phyloP scores from a whole-genome alignment of 1,284 basidiomycete genomes.

The Violaceomyces palustris region DNA sequence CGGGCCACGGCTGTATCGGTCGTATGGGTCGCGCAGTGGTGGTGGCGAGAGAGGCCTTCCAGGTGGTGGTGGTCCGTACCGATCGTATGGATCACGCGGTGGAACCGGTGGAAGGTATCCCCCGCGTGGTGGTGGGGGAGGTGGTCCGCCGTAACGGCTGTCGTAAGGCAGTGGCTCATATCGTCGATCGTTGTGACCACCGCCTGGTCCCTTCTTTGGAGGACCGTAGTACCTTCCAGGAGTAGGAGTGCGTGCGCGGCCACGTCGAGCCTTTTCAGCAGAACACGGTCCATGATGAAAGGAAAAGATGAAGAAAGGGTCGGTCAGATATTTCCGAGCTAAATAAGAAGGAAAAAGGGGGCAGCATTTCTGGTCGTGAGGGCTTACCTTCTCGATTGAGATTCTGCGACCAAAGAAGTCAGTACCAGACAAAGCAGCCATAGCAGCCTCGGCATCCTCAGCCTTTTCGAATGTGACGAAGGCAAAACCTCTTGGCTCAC shows the following conservation, averaged over 20 bases:
- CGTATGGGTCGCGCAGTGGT: conserved; percentile 29
- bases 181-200: conserved; percentile 6
- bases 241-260: conserved; percentile 87
- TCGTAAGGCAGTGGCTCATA: conserved; percentile 18
- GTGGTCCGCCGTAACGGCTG: conserved; percentile 66
- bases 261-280: conserved; percentile 82
- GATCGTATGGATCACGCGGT: conserved; percentile 49
- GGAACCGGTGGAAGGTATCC: conserved; percentile 43
- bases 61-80: conserved; percentile 45
- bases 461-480: conserved; percentile 89
- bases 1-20: conserved; percentile 22
- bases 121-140: conserved; percentile 68
- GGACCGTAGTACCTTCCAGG: conserved; percentile 91
- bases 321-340: background rate
- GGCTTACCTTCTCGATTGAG: conserved; percentile 74
- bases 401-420: conserved; percentile 80
- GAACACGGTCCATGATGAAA: no score
- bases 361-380: no score
- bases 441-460: conserved; percentile 84
- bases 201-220: conserved; percentile 64
- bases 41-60: conserved; percentile 28
- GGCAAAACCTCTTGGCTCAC: conserved; percentile 92
- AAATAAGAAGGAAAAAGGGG: background rate
- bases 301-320: background rate
- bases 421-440: conserved; percentile 73